These are phyloP conservation scores for Helicocarpus griseus DNA, from an alignment of 2,329 filamentous ascomycete species.

Conservation along the genomic window DNA sequence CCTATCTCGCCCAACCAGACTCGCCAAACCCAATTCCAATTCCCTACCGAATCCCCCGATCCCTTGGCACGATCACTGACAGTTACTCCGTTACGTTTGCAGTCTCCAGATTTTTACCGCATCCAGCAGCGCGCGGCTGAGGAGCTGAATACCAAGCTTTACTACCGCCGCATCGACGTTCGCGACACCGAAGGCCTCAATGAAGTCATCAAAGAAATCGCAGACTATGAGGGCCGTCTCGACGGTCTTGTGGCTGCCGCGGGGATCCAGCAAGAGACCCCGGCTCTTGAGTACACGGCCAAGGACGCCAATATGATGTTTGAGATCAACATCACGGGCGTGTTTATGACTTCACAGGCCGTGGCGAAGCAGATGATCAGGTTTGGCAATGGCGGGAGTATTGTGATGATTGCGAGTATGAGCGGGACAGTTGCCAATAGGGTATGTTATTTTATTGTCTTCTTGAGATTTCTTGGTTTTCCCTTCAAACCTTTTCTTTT, in stretches of 20 bases:
- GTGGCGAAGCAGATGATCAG: slow-evolving; percentile 44
- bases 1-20: not conserved
- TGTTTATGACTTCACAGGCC: slow-evolving; percentile 56
- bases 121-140: slow-evolving; percentile 54
- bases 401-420: slow-evolving; percentile 55
- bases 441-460: slow-evolving; percentile 19
- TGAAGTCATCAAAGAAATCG: slow-evolving; percentile 58
- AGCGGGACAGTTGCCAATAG: slow-evolving; percentile 50
- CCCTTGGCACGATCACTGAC: not conserved
- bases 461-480: not conserved
- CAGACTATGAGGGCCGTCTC: slow-evolving; percentile 57
- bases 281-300: slow-evolving; percentile 66
- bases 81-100: not conserved
- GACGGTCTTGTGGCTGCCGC: slow-evolving; percentile 71
- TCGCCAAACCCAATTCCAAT: no score
- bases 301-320: slow-evolving; percentile 55
- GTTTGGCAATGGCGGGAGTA: slow-evolving; percentile 47
- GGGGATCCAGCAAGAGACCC: slow-evolving; percentile 67
- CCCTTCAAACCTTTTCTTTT: not conserved
- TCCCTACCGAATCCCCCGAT: not conserved
- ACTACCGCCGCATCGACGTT: slow-evolving; percentile 74
- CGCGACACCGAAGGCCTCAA: slow-evolving; percentile 61
- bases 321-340: slow-evolving; percentile 51
- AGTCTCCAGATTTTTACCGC: slow-evolving; percentile 51
- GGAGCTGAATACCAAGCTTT: slow-evolving; percentile 57